phyloP scores from a whole-genome alignment of 2,329 filamentous ascomycete species.

The Ophiostoma triangulosporum region DNA sequence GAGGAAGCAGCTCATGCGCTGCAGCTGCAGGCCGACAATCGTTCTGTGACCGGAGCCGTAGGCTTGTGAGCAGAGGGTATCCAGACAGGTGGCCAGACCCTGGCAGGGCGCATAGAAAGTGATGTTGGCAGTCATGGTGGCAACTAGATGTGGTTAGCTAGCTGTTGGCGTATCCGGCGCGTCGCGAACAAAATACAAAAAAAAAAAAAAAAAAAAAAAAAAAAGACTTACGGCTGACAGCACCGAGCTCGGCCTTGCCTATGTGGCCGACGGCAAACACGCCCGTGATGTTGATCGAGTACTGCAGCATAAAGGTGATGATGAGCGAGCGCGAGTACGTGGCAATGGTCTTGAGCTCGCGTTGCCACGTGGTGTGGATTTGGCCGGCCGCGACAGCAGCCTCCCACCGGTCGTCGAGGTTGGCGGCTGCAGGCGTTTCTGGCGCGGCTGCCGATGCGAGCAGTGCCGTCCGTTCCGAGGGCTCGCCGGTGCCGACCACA shows the following conservation, averaged over 20 bases:
- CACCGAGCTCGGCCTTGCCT: conserved; percentile 56
- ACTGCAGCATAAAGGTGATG: conserved; percentile 65
- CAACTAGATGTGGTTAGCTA: conserved; percentile 25
- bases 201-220: background rate
- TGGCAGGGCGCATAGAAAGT: conserved; percentile 66
- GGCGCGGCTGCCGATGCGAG: conserved; percentile 10
- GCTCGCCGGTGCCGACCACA: conserved; percentile 31
- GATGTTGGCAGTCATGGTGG: conserved; percentile 70
- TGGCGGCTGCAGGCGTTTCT: conserved; percentile 16
- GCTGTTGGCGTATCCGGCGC: background rate
- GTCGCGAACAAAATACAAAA: too few species aligned
- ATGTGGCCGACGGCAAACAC: conserved; percentile 67
- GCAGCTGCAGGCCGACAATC: conserved; percentile 71
- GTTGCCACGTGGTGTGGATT: conserved; percentile 82
- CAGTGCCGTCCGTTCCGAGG: conserved; percentile 24
- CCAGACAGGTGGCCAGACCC: conserved; percentile 77
- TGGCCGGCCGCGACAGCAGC: conserved; percentile 68
- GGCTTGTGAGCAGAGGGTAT: conserved; percentile 87
- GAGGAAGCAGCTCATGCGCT: conserved; percentile 69
- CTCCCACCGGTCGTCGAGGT: conserved; percentile 64
- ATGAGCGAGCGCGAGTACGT: conserved; percentile 59
- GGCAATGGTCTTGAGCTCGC: conserved; percentile 70
- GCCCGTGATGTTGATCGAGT: conserved; percentile 70
- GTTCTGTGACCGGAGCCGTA: conserved; percentile 85
- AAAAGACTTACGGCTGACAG: conserved; percentile 36